Evolutionary conservation across 179 eudicot species (phyloP).

Genomic region (Corrigiola litoralis): DNA sequence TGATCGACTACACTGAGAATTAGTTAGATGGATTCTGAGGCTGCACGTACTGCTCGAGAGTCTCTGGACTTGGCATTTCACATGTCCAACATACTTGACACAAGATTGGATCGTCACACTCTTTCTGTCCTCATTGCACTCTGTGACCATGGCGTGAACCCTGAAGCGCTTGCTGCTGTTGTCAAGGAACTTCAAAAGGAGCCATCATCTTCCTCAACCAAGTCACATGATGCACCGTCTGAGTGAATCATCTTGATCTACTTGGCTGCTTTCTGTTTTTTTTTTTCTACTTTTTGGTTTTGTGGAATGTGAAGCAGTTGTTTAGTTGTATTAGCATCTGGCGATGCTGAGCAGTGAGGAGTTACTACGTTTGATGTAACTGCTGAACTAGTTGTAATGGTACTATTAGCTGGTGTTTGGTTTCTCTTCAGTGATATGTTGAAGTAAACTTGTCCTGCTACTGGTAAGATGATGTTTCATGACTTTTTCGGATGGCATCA

Average conservation of each 20-base stretch:
- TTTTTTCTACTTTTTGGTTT: background rate
- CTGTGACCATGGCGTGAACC: constrained; percentile 68
- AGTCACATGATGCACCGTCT: constrained; percentile 11
- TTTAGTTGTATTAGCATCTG: background rate
- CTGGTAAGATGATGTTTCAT: no score
- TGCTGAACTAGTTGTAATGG: no score
- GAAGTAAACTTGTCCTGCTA: no score
- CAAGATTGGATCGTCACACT: constrained; percentile 83
- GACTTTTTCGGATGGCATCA: no score
- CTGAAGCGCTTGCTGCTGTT: constrained; percentile 74
- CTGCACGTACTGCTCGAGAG: constrained; percentile 61
- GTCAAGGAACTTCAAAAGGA: constrained; percentile 69
- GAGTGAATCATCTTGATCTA: background rate
- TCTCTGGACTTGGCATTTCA: constrained; percentile 69
- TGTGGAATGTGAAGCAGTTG: background rate
- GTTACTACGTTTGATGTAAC: no score
- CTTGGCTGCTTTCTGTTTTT: background rate
- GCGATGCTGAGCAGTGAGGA: no score
- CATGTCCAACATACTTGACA: constrained; percentile 77
- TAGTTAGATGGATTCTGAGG: constrained; percentile 53
- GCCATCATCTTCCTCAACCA: constrained; percentile 25
- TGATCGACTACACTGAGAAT: background rate
- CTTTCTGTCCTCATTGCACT: constrained; percentile 73
- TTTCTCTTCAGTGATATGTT: no score
- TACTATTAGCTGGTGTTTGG: no score